Evolutionary conservation across 106 monocot species (phyloP).

Genomic region (Dioscorea alata): DNA sequence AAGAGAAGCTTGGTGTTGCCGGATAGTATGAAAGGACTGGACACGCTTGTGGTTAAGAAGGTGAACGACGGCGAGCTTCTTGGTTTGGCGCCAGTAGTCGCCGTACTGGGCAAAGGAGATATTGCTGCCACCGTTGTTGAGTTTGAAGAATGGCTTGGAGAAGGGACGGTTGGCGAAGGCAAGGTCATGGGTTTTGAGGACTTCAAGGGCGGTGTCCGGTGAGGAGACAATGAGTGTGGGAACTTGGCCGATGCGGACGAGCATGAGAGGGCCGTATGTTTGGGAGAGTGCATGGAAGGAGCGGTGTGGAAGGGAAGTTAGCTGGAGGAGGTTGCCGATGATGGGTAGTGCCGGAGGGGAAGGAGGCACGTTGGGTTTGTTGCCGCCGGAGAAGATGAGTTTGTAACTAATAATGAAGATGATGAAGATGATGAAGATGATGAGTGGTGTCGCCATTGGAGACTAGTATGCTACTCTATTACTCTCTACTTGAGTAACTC

Average conservation of each 20-base stretch:
- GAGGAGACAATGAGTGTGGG: conserved; percentile 34
- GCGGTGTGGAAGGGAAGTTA: conserved; percentile 27
- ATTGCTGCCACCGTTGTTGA: conserved; percentile 8
- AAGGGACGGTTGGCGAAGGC: conserved; percentile 19
- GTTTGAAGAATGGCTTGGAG: background rate
- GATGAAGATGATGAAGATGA: too few species aligned
- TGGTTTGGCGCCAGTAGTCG: conserved; percentile 31
- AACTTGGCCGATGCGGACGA: conserved; percentile 20
- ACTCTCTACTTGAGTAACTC: too few species aligned
- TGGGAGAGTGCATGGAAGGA: conserved; percentile 23
- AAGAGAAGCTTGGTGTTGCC: conserved; percentile 13
- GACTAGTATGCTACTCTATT: too few species aligned
- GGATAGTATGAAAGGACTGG: conserved; percentile 4
- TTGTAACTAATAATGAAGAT: background rate
- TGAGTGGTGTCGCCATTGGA: too few species aligned
- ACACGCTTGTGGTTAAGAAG: conserved; percentile 20
- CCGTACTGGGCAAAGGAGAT: conserved; percentile 30
- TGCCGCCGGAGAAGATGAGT: background rate
- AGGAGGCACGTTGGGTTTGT: conserved; percentile 14
- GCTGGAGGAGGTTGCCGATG: conserved; percentile 41
- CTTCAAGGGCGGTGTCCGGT: conserved; percentile 12
- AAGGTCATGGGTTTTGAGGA: conserved; percentile 21
- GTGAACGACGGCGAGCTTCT: conserved; percentile 17
- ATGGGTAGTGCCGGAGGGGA: conserved; percentile 29
- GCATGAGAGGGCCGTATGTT: conserved; percentile 26